Evolutionary conservation across 768 basidiomycete species (phyloP).

Genomic region (Agaricus blazei): DNA sequence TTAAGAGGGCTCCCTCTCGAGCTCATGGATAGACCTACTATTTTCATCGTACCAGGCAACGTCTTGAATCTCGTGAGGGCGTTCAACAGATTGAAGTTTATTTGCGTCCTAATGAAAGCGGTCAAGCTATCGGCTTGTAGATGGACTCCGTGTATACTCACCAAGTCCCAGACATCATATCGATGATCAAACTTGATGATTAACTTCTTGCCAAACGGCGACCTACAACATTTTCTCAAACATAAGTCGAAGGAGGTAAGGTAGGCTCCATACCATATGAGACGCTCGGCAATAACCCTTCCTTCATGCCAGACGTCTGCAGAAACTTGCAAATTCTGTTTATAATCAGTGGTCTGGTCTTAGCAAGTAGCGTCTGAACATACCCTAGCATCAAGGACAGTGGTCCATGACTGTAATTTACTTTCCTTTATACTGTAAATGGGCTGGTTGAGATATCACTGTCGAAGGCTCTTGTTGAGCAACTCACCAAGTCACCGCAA

Average conservation of each 20-base stretch:
- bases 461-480: too few species aligned
- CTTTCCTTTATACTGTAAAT: not conserved
- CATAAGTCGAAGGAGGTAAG: too few species aligned
- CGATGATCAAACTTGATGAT: constrained; percentile 8
- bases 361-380: not conserved
- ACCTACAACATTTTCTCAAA: not conserved
- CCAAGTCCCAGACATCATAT: constrained; percentile 8
- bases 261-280: not conserved
- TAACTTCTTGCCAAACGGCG: constrained; percentile 2
- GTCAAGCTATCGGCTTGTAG: not conserved
- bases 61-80: not conserved
- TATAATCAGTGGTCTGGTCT: not conserved
- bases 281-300: not conserved
- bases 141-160: not conserved
- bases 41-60: constrained; percentile 5
- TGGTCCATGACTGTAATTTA: not conserved
- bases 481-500: constrained; percentile 7
- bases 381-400: not conserved
- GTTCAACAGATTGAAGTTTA: not conserved
- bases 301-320: not conserved
- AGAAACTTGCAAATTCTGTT: not conserved
- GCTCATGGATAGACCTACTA: not conserved
- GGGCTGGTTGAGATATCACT: not conserved
- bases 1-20: not conserved
- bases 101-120: not conserved